Percentiles rank a stretch among this genome's conserved stretches.
phyloP scores from a whole-genome alignment of 208 protist species.

The Leishmania braziliensis region DNA sequence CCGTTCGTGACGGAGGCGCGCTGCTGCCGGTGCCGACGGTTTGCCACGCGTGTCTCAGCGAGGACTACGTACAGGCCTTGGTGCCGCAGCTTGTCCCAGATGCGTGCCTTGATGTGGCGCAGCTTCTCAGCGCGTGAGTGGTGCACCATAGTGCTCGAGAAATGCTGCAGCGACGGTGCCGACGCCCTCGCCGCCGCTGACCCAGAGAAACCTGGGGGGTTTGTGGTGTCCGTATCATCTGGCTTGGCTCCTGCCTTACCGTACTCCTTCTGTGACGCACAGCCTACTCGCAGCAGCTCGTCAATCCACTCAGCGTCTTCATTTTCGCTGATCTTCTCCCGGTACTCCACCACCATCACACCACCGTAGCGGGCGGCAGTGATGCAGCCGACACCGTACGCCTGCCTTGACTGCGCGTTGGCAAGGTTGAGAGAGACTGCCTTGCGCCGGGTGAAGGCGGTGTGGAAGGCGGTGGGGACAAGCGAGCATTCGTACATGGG shows the following conservation, averaged over 20 bases:
- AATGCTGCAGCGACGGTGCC: not conserved
- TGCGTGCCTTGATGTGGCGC: conserved; percentile 32
- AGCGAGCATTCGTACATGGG: conserved; percentile 72
- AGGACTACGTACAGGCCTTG: conserved; percentile 45
- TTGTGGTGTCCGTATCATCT: not conserved
- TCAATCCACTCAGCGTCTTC: conserved; percentile 47
- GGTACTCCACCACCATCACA: conserved; percentile 60
- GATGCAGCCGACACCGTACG: conserved; percentile 67
- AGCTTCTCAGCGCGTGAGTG: conserved; percentile 34
- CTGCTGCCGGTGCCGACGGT: conserved; percentile 32
- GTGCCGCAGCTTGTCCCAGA: conserved; percentile 33
- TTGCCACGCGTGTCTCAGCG: conserved; percentile 40
- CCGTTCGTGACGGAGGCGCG: conserved; percentile 21
- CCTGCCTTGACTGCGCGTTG: conserved; percentile 39
- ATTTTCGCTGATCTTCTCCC: conserved; percentile 37
- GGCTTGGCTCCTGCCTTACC: not conserved
- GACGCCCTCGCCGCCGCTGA: not conserved
- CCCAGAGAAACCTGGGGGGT: not conserved
- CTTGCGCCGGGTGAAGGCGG: conserved; percentile 34
- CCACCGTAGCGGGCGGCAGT: conserved; percentile 63
- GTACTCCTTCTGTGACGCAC: not conserved
- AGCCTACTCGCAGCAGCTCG: conserved; percentile 29
- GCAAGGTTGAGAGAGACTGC: conserved; percentile 59
- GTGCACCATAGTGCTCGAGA: conserved; percentile 10
- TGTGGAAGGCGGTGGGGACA: conserved; percentile 51